Percentiles rank a stretch among this genome's conserved stretches.
Conservation (phyloP, 169 alveolate genomes). For the Plasmodium relictum region DNA sequence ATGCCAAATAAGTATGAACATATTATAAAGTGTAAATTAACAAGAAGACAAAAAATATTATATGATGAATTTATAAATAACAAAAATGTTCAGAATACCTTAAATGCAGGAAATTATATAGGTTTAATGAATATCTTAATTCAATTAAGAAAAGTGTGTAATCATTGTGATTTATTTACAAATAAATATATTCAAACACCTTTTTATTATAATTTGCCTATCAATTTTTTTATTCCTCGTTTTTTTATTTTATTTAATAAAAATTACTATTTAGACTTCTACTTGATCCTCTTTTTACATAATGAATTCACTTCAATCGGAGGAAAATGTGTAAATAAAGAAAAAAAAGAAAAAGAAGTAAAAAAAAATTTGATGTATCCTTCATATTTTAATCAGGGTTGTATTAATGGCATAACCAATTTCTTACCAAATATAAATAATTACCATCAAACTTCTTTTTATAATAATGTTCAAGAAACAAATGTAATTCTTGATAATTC, state of each 20-base stretch:
- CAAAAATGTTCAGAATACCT: conserved; percentile 82
- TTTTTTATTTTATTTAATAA: conserved; percentile 26
- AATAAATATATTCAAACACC: conserved; percentile 95
- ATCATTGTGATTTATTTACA: conserved; percentile 98
- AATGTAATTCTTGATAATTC: too few relatives aligned
- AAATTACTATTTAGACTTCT: conserved; percentile 26
- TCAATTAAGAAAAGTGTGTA: conserved; percentile 98
- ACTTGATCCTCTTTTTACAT: conserved; percentile 22
- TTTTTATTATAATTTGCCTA: conserved; percentile 85
- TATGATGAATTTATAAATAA: conserved; percentile 97
- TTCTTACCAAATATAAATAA: not conserved
- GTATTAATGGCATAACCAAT: too few relatives aligned
- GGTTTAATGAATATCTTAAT: conserved; percentile 96
- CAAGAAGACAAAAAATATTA: conserved; percentile 94
- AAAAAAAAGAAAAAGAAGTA: not conserved
- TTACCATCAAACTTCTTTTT: too few relatives aligned
- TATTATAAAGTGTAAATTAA: conserved; percentile 93
- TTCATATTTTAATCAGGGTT: too few relatives aligned
- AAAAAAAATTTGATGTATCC: not conserved
- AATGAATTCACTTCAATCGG: conserved; percentile 47
- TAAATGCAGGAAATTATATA: conserved; percentile 92
- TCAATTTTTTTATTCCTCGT: conserved; percentile 78
- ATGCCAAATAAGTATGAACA: conserved; percentile 98
- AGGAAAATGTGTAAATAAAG: not conserved
- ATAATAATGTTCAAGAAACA: too few relatives aligned